phyloP scores from a whole-genome alignment of 495 filamentous ascomycete genomes.

The Tuber melanosporum region DNA sequence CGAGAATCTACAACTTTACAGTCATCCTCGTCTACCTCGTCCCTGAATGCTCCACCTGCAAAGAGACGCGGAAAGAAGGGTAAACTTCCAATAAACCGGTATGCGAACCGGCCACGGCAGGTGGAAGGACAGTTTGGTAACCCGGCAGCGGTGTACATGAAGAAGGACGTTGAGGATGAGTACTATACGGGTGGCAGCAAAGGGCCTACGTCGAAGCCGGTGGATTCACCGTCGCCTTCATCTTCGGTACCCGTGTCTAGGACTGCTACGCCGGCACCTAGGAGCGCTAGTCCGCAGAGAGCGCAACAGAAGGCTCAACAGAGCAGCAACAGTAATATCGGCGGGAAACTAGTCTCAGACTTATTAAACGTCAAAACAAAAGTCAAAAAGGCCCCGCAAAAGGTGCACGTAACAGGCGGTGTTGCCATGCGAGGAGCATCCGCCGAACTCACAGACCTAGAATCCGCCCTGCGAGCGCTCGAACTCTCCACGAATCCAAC shows the following conservation, averaged over 20 bases:
- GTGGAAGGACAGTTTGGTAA: conserved; percentile 40
- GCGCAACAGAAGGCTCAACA: conserved; percentile 59
- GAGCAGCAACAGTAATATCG: conserved; percentile 59
- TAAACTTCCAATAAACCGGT: conserved; percentile 23
- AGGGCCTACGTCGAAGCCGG: conserved; percentile 35
- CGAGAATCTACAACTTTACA: conserved; percentile 24
- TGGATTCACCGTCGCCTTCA: not conserved
- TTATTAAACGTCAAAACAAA: conserved; percentile 52
- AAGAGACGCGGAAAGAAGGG: conserved; percentile 19
- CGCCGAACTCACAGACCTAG: conserved; percentile 71
- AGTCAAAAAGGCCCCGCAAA: conserved; percentile 44
- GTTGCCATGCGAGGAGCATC: conserved; percentile 70
- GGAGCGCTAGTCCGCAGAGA: conserved; percentile 30
- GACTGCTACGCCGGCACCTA: not conserved
- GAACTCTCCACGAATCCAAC: conserved; percentile 85
- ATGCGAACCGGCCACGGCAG: conserved; percentile 28
- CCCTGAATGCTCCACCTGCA: conserved; percentile 15
- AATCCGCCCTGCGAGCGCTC: conserved; percentile 81
- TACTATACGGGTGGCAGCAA: conserved; percentile 27
- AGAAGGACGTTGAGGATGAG: conserved; percentile 37
- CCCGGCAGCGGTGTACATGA: conserved; percentile 31
- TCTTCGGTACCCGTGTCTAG: not conserved
- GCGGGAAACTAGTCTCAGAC: conserved; percentile 74
- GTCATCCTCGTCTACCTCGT: conserved; percentile 12
- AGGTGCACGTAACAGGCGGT: conserved; percentile 60